phyloP scores from a whole-genome alignment of 805 yeast genomes.

The Yarrowia hollandica region DNA sequence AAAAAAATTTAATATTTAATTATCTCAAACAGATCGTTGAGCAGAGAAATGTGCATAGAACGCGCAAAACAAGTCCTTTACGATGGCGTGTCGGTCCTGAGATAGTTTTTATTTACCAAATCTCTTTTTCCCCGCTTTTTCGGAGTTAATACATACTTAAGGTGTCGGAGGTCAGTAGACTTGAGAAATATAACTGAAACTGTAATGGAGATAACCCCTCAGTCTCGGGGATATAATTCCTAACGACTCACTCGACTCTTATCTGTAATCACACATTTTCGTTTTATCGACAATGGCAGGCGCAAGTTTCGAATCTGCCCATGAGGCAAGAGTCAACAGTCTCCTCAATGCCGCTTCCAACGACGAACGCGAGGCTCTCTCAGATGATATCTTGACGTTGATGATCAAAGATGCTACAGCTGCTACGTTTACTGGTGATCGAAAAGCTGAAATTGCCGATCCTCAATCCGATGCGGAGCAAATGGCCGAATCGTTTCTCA shows the following conservation, averaged over 20 bases:
- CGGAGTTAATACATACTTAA: no score
- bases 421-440: not conserved
- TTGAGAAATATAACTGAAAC: slow-evolving; percentile 11
- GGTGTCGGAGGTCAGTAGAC: no score
- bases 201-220: slow-evolving; percentile 15
- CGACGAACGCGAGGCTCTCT: not conserved
- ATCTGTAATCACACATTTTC: no score
- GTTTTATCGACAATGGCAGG: not conserved
- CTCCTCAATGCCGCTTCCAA: slow-evolving; percentile 7
- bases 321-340: not conserved
- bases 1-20: not conserved
- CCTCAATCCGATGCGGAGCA: not conserved
- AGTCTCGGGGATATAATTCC: not conserved
- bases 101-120: no score
- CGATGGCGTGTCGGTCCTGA: no score
- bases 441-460: not conserved
- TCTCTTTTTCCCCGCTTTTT: not conserved
- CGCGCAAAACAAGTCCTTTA: no score
- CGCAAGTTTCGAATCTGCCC: not conserved
- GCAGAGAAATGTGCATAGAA: no score
- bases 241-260: not conserved
- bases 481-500: not conserved
- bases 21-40: no score
- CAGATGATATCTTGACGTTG: not conserved
- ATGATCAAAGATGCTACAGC: not conserved